Base-by-base conservation (phyloP, 441 rosid genomes). In the Raphanus hybrid region DNA sequence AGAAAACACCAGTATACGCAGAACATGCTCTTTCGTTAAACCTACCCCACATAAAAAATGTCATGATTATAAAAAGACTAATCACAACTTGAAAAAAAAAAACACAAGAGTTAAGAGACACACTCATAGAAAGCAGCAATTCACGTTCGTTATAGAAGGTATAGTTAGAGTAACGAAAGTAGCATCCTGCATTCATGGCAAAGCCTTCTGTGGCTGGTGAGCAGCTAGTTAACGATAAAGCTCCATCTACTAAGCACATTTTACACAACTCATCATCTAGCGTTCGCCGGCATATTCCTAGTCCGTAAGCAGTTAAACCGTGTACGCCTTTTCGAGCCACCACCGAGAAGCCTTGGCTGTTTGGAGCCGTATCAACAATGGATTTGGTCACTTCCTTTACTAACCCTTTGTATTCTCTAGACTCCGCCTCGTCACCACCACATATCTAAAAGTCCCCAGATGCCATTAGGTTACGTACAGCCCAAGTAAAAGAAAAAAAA, bases 101-200 rank as follows among this genome's bases (percentile, higher is more conserved):
- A 64, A 0, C 35, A 69, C 14, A 73, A n/a, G 69, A 29, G 7
- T 5, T 1, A 11, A 59, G 0, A 70, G 37, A 41, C 71, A 18
- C 32, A 72, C 83, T 73, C 73, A 67, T 73, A 15, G 67, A 45
- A 61, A 73, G 48, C 63, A 73, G 48, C 63, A 76, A 62, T 63
- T 27, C 64, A 26, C 72, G 78, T 29, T 81, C 67, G 59, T 81
- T 73, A 72, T 74, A 73, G 57, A 89, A 86, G 0, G 80, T 34
- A 15, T 79, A 68, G 67, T 82, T 77, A 71, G 88, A 78, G 84
- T 84, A 88, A 59, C 88, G 88, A 5, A 89, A 75, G 80, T 83
- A 85, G 69, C 94, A 89, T 14, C 91, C 90, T 8, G 88, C 75
- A 57, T 83, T 81, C 43, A 88, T 63, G 9, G 81, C 89, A 12